phyloP scores from a whole-genome alignment of 306 rosid genomes.

The Corylus heterophylla region DNA sequence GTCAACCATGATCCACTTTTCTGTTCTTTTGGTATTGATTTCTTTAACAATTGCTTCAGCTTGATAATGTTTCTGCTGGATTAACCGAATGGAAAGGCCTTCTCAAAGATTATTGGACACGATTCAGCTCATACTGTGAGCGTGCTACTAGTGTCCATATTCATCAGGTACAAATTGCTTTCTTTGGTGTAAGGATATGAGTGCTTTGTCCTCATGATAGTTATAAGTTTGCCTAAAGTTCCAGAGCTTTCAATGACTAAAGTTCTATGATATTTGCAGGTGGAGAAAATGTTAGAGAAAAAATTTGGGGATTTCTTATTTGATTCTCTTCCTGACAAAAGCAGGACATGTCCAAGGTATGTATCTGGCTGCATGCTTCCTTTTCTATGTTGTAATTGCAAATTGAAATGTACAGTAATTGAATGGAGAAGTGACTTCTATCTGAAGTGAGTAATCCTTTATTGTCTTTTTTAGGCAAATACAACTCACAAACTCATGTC shows the following conservation, averaged over 20 bases:
- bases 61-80: conserved; percentile 96
- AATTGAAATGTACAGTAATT: background rate
- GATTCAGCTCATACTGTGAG: conserved; percentile 84
- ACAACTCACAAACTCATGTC: background rate
- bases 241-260: conserved; percentile 16
- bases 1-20: background rate
- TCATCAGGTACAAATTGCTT: conserved; percentile 63
- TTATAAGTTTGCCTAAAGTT: conserved; percentile 2
- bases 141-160: conserved; percentile 64
- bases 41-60: conserved; percentile 52
- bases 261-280: conserved; percentile 49
- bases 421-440: background rate
- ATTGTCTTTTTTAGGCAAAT: background rate
- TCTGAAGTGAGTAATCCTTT: background rate
- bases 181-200: conserved; percentile 20
- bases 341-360: conserved; percentile 86
- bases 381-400: background rate
- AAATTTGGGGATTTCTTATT: conserved; percentile 73
- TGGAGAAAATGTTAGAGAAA: conserved; percentile 96
- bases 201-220: conserved; percentile 2
- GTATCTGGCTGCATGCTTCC: conserved; percentile 18
- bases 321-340: conserved; percentile 61
- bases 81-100: conserved; percentile 98
- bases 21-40: conserved; percentile 12
- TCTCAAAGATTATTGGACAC: conserved; percentile 91